Evolutionary conservation across 1,284 basidiomycete genomes (phyloP), one percentile per base, ranked within the genome.

Genomic region (Malassezia obtusa): DNA sequence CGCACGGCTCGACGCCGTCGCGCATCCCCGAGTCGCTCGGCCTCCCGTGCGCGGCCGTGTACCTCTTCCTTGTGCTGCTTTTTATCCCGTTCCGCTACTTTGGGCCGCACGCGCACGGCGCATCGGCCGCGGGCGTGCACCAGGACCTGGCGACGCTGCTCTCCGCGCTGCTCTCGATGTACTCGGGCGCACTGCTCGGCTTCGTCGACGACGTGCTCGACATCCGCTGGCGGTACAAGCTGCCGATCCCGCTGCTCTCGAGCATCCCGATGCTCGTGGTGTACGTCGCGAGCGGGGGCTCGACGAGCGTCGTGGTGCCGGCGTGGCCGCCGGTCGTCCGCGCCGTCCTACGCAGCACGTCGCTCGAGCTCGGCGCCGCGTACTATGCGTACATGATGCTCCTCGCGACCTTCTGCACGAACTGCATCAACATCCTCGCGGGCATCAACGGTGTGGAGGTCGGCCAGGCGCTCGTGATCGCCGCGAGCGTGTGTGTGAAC

Each of bases 161-260:
- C 15, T 92, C 92, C 0, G 89, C 89, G 1, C 75, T 98, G 8
- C 79, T 99, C 12, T 90, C 87, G 0, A 79, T 99, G 21, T 77
- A 95, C 24, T 87, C 89, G 24, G 91, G 94, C 0, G 90, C 89
- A 0, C 80, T 98, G 59, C 82, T 98, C 2, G 92, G 94, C 9
- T 95, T 98, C 68, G 78, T 96, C 43, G 94, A 99, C 70, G 94
- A 99, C 74, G 82, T 98, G 1, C 98, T 98, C 66, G 94, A 99
- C 73, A 96, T 99, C 62, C 83, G 94, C 11, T 99, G 94, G 94
- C 77, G 94, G 57, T 89, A 96, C 77, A 99, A 99, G 75, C 76
- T 99, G 8, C 94, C 94, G 0, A 94, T 99, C 50, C 94, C 71
- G 2, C 82, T 99, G 67, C 86, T 99, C 52, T 89, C 89, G 0